Evolutionary conservation across 2,329 filamentous ascomycete genomes (phyloP).

Genomic region (Pyricularia sp.): DNA sequence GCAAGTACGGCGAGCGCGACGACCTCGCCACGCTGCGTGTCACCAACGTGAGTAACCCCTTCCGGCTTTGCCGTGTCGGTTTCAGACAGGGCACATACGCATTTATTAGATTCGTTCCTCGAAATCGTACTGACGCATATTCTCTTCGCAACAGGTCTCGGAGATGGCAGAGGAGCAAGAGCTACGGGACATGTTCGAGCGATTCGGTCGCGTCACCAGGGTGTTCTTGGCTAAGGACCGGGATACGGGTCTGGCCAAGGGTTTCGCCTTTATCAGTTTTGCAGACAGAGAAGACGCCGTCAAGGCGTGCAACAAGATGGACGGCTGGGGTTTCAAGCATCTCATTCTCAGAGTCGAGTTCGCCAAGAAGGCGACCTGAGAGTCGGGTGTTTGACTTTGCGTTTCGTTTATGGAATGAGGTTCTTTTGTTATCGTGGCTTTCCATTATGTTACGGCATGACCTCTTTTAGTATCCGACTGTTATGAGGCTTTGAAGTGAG

Average conservation of each 20-base stretch:
- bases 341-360: conserved; percentile 82
- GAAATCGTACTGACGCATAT: background rate
- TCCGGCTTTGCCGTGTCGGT: background rate
- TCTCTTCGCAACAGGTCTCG: conserved; percentile 55
- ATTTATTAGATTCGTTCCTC: background rate
- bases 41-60: conserved; percentile 69
- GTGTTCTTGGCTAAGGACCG: conserved; percentile 98
- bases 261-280: conserved; percentile 98
- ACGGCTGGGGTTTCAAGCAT: conserved; percentile 86
- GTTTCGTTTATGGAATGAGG: background rate
- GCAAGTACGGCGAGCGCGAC: conserved; percentile 89
- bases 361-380: conserved; percentile 58
- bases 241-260: conserved; percentile 93
- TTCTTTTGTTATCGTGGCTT: background rate
- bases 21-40: conserved; percentile 94
- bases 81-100: background rate
- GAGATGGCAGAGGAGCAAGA: conserved; percentile 96
- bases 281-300: conserved; percentile 83
- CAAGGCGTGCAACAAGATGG: conserved; percentile 94
- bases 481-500: background rate
- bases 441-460: background rate
- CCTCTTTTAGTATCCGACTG: background rate
- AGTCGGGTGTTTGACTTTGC: background rate
- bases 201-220: conserved; percentile 91
- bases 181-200: conserved; percentile 94